Evolutionary conservation across 2,329 filamentous ascomycete genomes (phyloP), one percentile per base, ranked within the genome.

Genomic region (Pseudogymnoascus sp.): DNA sequence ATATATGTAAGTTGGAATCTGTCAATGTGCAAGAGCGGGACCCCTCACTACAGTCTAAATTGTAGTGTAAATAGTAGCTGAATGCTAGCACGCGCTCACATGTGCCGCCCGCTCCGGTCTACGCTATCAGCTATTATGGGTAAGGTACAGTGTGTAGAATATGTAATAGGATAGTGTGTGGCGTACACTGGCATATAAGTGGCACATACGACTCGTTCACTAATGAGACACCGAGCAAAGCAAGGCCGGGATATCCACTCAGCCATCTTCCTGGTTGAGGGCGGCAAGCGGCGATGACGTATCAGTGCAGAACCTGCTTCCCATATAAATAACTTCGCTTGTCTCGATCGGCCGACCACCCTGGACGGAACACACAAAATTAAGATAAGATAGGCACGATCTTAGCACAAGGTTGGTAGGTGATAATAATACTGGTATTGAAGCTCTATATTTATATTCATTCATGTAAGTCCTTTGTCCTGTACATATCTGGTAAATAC

Each of bases 321-420:
- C 47, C 47, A 54, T 25, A 54, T 54, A 54, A 54, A 61, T 30
- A 54, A 18, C 47, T 18, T 54, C 47, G 47, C 14, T 54, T 33
- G n/a, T 12, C 7, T 33, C 30, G 6, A 11, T 33, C 9, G 7
- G 6, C 6, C 2, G 28, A 33, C 11, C 43, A 33, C 11, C 43
- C 43, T 50, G 28, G 43, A 30, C 14, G n/a, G 14, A 25, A 47
- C 7, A n/a, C 12, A 47, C 14, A 47, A 50, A 50, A 16, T 11
- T 30, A 30, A 16, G 39, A 50, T 50, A 50, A 50, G 22, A 50
- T 28, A 16, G 7, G n/a, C 41, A 5, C 14, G 14, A 7, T 22
- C 38, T 14, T 41, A 18, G 38, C 38, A 5, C 38, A 41, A 12
- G 38, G 2, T 41, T 41, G 18, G 9, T 41, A 6, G 36, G 16